Evolutionary conservation across 768 basidiomycete species (phyloP).

Genomic region (Lyophyllum decastes): DNA sequence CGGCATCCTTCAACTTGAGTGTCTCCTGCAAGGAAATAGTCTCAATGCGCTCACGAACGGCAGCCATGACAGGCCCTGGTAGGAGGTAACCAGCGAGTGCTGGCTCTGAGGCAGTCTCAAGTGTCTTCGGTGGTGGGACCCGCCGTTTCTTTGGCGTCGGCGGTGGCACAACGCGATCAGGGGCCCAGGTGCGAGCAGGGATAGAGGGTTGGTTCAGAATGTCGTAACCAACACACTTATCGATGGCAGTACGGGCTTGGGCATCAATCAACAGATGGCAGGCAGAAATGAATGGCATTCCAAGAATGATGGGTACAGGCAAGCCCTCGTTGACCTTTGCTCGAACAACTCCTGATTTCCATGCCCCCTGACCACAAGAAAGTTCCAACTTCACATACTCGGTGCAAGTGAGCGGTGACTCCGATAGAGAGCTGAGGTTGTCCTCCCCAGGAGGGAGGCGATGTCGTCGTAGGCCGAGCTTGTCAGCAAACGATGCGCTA

Average conservation of each 20-base stretch:
- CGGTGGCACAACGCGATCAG: constrained; percentile 3
- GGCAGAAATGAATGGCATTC: constrained; percentile 22
- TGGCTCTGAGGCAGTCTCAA: not conserved
- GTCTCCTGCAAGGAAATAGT: constrained; percentile 22
- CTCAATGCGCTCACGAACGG: constrained; percentile 16
- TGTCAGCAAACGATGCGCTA: constrained; percentile 4
- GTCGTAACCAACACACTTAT: constrained; percentile 14
- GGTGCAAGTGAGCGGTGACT: constrained; percentile 10
- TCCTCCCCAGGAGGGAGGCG: constrained; percentile 18
- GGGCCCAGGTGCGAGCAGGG: not conserved
- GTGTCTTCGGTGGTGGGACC: not conserved
- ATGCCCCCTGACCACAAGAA: constrained; percentile 13
- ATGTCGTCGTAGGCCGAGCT: constrained; percentile 7
- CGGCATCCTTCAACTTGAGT: constrained; percentile 1
- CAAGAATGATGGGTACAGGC: constrained; percentile 23
- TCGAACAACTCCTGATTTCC: constrained; percentile 16
- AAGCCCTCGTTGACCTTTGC: constrained; percentile 19
- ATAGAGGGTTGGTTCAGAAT: not conserved
- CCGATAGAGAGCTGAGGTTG: constrained; percentile 17
- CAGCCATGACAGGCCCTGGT: constrained; percentile 10
- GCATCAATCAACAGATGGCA: constrained; percentile 22
- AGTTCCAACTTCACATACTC: constrained; percentile 22
- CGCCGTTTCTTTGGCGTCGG: not conserved
- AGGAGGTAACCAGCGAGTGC: constrained; percentile 8
- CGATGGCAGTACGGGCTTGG: constrained; percentile 13